Base-by-base conservation (phyloP, 768 basidiomycete genomes). In the Paxillus rubicundulus region DNA sequence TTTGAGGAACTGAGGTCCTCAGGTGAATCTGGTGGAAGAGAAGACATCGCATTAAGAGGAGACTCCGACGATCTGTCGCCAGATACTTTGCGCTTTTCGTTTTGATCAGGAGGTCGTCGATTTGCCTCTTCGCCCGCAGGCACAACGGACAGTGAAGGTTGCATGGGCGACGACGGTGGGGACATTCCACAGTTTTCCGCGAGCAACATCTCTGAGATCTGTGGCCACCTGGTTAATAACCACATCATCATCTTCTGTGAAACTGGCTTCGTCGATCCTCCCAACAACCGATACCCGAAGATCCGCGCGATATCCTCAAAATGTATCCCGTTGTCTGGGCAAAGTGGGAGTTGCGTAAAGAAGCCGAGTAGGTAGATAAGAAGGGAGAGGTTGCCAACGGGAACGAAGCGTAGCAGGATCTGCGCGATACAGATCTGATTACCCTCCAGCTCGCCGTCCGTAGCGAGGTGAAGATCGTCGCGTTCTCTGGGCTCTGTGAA, bases 291-390 rank as follows among this genome's bases (percentile, higher is more conserved):
- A 2, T 65, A 64, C 8, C 75, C 79, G 47, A 81, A 82, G 45
- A 80, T 74, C 39, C 73, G 66, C 6, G 75, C 74, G 45, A 80
- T 70, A 40, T 74, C 72, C 46, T 77, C 72, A 33, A 74, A 63
- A 6, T 73, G 64, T n/a, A 82, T 59, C 1, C 74, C 72, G 53
- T 82, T 82, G 40, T 77, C 77, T 1, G 78, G 74, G 49, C 73
- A 77, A 7, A 79, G 67, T 2, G 77, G 80, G 0, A 81, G 62
- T 56, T 82, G 80, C 1, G 76, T 76, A 59, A 81, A 78, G 61
- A 81, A 79, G 5, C 70, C 70, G 48, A 74, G 67, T 32, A 81
- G 70, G 57, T 80, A 78, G 37, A 69, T 60, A 44, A 81, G 68
- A 4, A 80, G 64, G 32, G 71, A 71, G 53, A 77, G 68, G 47